Conservation (phyloP, 225 moss, liverwort and hornwort species). For the Pseudoscleropodium purum region DNA sequence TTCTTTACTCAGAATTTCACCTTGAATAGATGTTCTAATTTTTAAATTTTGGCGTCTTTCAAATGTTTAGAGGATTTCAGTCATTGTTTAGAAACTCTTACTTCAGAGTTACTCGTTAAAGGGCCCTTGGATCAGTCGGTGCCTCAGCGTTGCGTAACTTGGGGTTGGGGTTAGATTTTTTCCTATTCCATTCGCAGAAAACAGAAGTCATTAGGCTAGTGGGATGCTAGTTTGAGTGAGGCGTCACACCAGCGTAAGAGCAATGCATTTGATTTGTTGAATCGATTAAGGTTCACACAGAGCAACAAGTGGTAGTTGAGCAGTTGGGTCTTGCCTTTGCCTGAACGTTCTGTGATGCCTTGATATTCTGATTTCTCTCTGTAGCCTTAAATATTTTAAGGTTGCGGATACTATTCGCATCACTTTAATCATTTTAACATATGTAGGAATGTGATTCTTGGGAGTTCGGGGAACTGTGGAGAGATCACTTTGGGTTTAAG, state of each 20-base stretch:
- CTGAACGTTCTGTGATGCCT: neutral
- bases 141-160: neutral
- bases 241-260: neutral
- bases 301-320: neutral
- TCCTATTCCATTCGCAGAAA: neutral
- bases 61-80: neutral
- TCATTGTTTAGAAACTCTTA: neutral
- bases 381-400: neutral
- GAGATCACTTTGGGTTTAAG: neutral
- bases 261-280: neutral
- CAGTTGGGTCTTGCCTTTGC: neutral
- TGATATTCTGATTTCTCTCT: neutral
- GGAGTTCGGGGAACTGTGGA: neutral
- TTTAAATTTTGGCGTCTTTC: neutral
- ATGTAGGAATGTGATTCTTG: neutral
- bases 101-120: neutral
- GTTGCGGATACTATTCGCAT: neutral
- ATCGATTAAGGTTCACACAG: neutral
- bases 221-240: neutral
- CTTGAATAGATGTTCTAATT: neutral
- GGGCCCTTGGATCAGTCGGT: neutral
- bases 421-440: neutral
- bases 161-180: neutral
- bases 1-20: neutral
- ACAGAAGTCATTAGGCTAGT: neutral